phyloP scores from a whole-genome alignment of 2,329 filamentous ascomycete genomes.

The Neonectria sp. region DNA sequence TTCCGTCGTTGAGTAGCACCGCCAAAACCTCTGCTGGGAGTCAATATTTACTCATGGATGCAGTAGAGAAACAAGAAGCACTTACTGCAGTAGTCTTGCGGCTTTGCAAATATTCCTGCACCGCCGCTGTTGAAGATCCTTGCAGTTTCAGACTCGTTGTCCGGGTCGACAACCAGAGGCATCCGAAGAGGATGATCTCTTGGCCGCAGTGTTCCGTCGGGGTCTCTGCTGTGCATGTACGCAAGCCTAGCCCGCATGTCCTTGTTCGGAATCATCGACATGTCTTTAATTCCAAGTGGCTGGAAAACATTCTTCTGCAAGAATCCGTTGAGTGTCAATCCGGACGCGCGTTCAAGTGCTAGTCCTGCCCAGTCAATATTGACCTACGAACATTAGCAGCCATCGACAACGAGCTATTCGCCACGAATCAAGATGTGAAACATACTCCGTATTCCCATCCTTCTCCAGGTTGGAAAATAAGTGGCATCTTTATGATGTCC shows the following conservation, averaged over 20 bases:
- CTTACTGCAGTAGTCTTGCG: slow-evolving; percentile 72
- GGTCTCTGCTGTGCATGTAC: slow-evolving; percentile 68
- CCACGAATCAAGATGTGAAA: not conserved
- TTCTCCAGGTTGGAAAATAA: slow-evolving; percentile 75
- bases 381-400: slow-evolving; percentile 53
- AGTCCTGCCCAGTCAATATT: slow-evolving; percentile 69
- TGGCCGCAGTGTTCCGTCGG: slow-evolving; percentile 57
- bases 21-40: slow-evolving; percentile 68
- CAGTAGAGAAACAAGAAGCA: slow-evolving; percentile 31
- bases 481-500: slow-evolving; percentile 67
- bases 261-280: slow-evolving; percentile 70
- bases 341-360: slow-evolving; percentile 61
- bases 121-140: slow-evolving; percentile 72
- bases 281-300: slow-evolving; percentile 63
- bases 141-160: slow-evolving; percentile 57
- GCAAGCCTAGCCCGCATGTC: slow-evolving; percentile 70
- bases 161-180: slow-evolving; percentile 58
- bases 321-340: slow-evolving; percentile 63
- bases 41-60: slow-evolving; percentile 4
- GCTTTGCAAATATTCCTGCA: slow-evolving; percentile 72
- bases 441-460: slow-evolving; percentile 73
- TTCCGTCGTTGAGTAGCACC: slow-evolving; percentile 75
- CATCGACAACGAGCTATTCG: not conserved
- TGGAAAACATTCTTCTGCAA: slow-evolving; percentile 63
- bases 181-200: slow-evolving; percentile 67